Percentiles rank a stretch among this genome's conserved stretches.
phyloP scores from a whole-genome alignment of 192 early-diverging fungal species.

The Coemansia sp. region DNA sequence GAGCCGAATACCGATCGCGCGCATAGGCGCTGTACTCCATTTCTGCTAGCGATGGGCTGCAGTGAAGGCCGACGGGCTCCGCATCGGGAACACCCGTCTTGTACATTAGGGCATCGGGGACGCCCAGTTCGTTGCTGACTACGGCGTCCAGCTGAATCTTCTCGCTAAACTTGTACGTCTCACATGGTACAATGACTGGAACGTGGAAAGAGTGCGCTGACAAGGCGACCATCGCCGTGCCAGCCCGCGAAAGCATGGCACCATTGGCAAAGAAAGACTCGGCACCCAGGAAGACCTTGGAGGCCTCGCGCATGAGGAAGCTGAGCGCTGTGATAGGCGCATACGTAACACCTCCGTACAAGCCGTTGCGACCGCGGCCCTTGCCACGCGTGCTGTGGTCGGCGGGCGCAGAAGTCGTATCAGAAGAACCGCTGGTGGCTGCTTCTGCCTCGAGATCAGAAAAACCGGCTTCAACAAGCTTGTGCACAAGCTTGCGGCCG shows the following conservation, averaged over 20 bases:
- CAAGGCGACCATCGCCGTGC: slow-evolving; percentile 90
- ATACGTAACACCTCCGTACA: slow-evolving; percentile 32
- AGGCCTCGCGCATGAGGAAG: slow-evolving; percentile 79
- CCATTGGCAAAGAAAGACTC: slow-evolving; percentile 92
- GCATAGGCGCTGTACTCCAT: slow-evolving; percentile 57
- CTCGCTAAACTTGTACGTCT: slow-evolving; percentile 96
- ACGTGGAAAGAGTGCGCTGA: slow-evolving; percentile 82
- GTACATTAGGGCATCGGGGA: slow-evolving; percentile 81
- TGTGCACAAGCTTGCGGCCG: slow-evolving; percentile 59
- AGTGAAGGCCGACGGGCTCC: slow-evolving; percentile 40
- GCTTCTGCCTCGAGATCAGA: slow-evolving; percentile 55
- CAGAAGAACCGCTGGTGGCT: slow-evolving; percentile 42
- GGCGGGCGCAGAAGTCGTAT: not conserved
- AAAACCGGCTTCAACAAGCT: slow-evolving; percentile 43
- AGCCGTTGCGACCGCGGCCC: slow-evolving; percentile 15
- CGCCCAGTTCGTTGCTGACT: slow-evolving; percentile 94
- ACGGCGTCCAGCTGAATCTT: slow-evolving; percentile 92
- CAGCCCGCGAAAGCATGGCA: slow-evolving; percentile 83
- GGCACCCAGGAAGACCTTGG: slow-evolving; percentile 96
- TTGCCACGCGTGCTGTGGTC: slow-evolving; percentile 11
- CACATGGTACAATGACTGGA: slow-evolving; percentile 95
- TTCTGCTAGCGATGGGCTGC: slow-evolving; percentile 25
- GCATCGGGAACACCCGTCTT: slow-evolving; percentile 41
- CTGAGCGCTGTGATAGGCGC: slow-evolving; percentile 55
- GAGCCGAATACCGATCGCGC: slow-evolving; percentile 51